phyloP scores from a whole-genome alignment of 1,284 basidiomycete species.

The Heterobasidion occidentale region DNA sequence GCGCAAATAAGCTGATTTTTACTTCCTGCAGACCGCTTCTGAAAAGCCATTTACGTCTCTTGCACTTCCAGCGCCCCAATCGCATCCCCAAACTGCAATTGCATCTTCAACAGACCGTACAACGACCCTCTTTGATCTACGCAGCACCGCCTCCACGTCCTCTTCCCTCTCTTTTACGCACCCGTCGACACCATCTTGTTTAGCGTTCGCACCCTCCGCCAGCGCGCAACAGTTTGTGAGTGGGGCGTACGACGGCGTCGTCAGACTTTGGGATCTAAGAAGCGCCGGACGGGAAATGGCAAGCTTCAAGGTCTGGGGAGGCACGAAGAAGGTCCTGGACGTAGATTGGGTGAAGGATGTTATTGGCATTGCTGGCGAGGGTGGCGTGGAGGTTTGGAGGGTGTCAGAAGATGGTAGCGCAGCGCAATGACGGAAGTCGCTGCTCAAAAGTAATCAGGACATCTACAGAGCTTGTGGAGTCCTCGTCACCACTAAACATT shows the following conservation, averaged over 20 bases:
- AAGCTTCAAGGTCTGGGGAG: conserved; percentile 59
- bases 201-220: conserved; percentile 7
- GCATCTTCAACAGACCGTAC: conserved; percentile 65
- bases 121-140: conserved; percentile 61
- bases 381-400: conserved; percentile 77
- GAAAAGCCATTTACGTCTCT: conserved; percentile 68
- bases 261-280: conserved; percentile 83
- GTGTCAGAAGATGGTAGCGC: conserved; percentile 24
- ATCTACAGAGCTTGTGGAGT: background rate
- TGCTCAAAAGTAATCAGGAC: conserved; percentile 1
- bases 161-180: conserved; percentile 54
- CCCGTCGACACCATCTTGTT: conserved; percentile 51
- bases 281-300: conserved; percentile 57
- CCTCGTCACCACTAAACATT: too few species aligned
- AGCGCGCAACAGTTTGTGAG: conserved; percentile 63
- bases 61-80: conserved; percentile 31
- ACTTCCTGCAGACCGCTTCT: conserved; percentile 42
- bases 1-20: background rate
- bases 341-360: conserved; percentile 74
- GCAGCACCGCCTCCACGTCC: conserved; percentile 30
- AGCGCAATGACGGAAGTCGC: background rate
- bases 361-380: conserved; percentile 77
- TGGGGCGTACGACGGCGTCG: conserved; percentile 78
- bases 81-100: conserved; percentile 29
- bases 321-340: conserved; percentile 52